Base-by-base conservation (phyloP, 2,329 filamentous ascomycete species). In the Beauveria pseudobassiana region DNA sequence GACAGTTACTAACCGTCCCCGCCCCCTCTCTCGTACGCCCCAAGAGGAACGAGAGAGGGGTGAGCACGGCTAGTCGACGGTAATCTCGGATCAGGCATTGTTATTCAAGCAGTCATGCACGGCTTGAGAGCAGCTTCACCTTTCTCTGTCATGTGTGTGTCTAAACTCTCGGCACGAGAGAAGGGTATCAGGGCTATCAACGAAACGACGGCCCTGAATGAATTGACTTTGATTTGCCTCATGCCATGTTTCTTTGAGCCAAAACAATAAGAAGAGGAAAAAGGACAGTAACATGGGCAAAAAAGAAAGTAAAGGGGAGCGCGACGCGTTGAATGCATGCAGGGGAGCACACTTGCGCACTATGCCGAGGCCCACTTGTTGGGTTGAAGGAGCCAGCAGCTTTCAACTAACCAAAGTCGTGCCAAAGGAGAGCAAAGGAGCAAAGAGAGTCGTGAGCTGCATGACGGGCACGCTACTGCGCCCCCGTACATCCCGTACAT, bases 381-480 rank as follows among this genome's bases (percentile, higher is more conserved):
- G 34, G 34, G 12, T 18, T 56, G n/a, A n/a, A 55, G 52, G 52
- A 45, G 52, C 22, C 18, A 28, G 34, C 34, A 38, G 34, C 34
- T 16, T 38, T 38, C 14, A 16, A 38, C 34, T 38, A 38, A 14
- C 34, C 34, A 38, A 38, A 52, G 28, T 20, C 7, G 49, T n/a
- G 18, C 26, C 18, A 3, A 50, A 49, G 30, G 28, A 26, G 24
- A 46, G 18, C n/a, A 12, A 12, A 24, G 43, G 24, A 46, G 18
- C n/a, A 12, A 12, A 24, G 43, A 26, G 30, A 52, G 30, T 8
- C 22, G 5, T 12, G 5, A 24, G 28, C 34, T 42, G 34, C 30
- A 54, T 14, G n/a, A 18, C 34, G 51, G 51, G 26, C 51, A 54
- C 51, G 51, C 51, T 54, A 54, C 51, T 54, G 51, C 51, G 34